Conservation (phyloP, 768 basidiomycete genomes). For the Myochromella boudieri region DNA sequence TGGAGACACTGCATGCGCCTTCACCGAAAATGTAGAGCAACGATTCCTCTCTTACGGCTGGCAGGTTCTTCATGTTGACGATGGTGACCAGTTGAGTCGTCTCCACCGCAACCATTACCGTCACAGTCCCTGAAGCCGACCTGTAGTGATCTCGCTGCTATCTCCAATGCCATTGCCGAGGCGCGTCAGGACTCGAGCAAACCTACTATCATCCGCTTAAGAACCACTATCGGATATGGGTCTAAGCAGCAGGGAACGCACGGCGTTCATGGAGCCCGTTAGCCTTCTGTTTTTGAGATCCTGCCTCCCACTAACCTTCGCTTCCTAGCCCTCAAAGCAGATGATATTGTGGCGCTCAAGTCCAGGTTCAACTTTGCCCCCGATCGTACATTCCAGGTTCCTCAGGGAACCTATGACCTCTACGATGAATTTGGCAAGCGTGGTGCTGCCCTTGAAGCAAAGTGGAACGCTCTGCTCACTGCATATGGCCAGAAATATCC, state of each 20-base stretch:
- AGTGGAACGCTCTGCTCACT: conserved; percentile 72
- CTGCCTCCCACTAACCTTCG: background rate
- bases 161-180: conserved; percentile 76
- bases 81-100: conserved; percentile 70
- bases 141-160: conserved; percentile 69
- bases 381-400: conserved; percentile 76
- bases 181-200: conserved; percentile 76
- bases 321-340: conserved; percentile 78
- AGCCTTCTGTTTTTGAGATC: conserved; percentile 29
- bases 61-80: conserved; percentile 84
- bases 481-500: conserved; percentile 80
- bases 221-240: conserved; percentile 92
- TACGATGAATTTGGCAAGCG: conserved; percentile 69
- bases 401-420: conserved; percentile 64
- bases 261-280: conserved; percentile 91
- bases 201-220: conserved; percentile 84
- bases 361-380: conserved; percentile 80
- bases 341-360: conserved; percentile 85
- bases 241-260: conserved; percentile 93
- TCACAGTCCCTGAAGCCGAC: background rate
- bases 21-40: conserved; percentile 91
- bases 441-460: conserved; percentile 69
- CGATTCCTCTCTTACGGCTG: conserved; percentile 92
- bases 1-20: conserved; percentile 87
- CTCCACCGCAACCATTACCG: background rate